Evolutionary conservation across 164 flowering plant genomes (phyloP), one percentile per base, ranked within the genome.

Genomic region (Aristolochia fimbriata): DNA sequence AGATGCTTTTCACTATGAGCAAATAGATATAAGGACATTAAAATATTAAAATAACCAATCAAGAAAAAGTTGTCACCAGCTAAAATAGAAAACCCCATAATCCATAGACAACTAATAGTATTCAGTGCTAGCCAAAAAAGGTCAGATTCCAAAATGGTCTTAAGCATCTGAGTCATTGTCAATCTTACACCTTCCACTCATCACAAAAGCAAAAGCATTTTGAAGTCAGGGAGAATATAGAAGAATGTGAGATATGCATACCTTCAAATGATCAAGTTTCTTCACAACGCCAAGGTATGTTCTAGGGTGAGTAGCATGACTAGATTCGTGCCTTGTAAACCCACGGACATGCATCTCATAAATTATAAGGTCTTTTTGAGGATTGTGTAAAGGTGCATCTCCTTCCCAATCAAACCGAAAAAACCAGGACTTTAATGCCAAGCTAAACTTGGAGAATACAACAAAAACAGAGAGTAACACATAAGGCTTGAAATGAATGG

Each of bases 281-380:
- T 91, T 96, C 54, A 77, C 87, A 3, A 87, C 75, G 25, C 98
- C 96, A 73, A 65, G 80, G 72, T 92, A 92, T 62, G 96, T 87
- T 58, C 98, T 96, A 70, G 96, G 98, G 62, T 64, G 77, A 51
- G 76, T 68, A 23, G 80, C 53, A 53, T 45, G 65, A 70, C 98
- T 92, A 48, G 98, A 89, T 45, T 84, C 96, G 75, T 92, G 95
- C 77, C 59, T 81, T 64, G 98, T 92, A 68, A 84, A 92, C 22
- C 96, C 98, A 60, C 98, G 95, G 59, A 92, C 91, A 76, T 92
- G 98, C 91, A 89, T 82, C 80, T 92, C 98, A 77, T 92, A 92
- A 55, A 92, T 79, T 55, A 92, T 69, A 65, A 87, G 91, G 74
- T 92, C 95, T 64, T 64, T 81, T 48, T 88, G 93, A 41, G 86